Evolutionary conservation across 192 early-diverging fungal genomes (phyloP).

Genomic region (Spizellomyces sp.): DNA sequence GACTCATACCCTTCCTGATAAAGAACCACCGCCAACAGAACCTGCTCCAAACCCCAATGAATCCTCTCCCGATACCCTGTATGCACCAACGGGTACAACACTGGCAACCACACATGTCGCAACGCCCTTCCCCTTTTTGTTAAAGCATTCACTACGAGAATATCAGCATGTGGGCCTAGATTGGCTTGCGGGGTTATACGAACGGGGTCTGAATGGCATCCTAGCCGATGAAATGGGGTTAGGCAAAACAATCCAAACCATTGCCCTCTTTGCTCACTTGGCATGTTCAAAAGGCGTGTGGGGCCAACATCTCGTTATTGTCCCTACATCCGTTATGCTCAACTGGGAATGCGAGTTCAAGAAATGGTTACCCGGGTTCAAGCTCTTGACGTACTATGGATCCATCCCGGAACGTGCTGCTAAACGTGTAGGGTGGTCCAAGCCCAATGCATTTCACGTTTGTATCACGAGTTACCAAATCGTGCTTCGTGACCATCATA

Average conservation of each 20-base stretch:
- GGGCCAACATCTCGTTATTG: slow-evolving; percentile 85
- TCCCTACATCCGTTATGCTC: slow-evolving; percentile 84
- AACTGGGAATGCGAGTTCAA: slow-evolving; percentile 93
- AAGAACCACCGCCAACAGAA: too few relatives aligned
- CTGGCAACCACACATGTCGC: neutral
- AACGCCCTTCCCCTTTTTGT: slow-evolving; percentile 65
- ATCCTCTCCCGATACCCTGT: too few relatives aligned
- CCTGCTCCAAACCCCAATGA: too few relatives aligned
- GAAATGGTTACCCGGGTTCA: slow-evolving; percentile 79
- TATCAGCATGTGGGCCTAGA: slow-evolving; percentile 94
- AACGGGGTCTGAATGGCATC: slow-evolving; percentile 97
- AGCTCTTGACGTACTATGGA: slow-evolving; percentile 88
- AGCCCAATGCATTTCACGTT: slow-evolving; percentile 70
- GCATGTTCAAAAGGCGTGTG: slow-evolving; percentile 93
- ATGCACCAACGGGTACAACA: too few relatives aligned
- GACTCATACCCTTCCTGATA: too few relatives aligned
- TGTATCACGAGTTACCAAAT: slow-evolving; percentile 89
- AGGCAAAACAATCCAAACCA: slow-evolving; percentile 91
- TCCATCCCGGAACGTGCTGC: slow-evolving; percentile 78
- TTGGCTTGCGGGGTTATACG: slow-evolving; percentile 90
- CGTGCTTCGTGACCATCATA: slow-evolving; percentile 78
- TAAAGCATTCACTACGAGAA: slow-evolving; percentile 71
- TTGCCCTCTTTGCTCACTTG: slow-evolving; percentile 85
- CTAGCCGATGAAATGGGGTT: slow-evolving; percentile 64
- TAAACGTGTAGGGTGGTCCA: slow-evolving; percentile 27